Base-by-base conservation (phyloP, 768 basidiomycete species). In the Flagelloscypha sp. region DNA sequence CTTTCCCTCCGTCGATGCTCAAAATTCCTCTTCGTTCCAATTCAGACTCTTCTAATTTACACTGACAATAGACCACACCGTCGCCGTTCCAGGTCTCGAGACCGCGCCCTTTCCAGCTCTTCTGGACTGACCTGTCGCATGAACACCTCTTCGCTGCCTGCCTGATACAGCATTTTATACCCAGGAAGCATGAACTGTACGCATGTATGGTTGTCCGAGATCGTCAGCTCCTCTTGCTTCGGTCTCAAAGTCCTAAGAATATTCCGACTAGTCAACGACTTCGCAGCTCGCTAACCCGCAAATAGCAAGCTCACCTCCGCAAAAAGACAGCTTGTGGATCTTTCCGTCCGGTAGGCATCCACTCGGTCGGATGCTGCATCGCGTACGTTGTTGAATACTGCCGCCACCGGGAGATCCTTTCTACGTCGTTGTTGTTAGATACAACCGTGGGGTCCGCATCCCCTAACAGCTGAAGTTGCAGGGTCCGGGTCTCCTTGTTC, bases 351-450 rank as follows among this genome's bases (percentile, higher is more conserved):
- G 59, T 61, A 2, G 73, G 71, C 27, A 71, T 27, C 83, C 84
- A 84, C 47, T 86, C 84, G 9, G 82, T 85, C 5, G 77, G 73
- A 42, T 79, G 64, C 27, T 63, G 68, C 63, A 80, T 68, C 43
- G 82, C 76, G 48, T 78, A 89, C 24, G 78, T 77, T 48, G 77
- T 75, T 40, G 81, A 61, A 48, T 89, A 87, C 51, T 74, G 79
- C 32, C 74, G 59, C 85, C 86, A 88, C 35, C 84, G 75, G 28
- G 65, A 47, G 8, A 66, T 61, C 30, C 67, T 68, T 35, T 72
- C 72, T 16, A 68, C 68, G 41, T 72, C 66, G 4, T 28, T 22
- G 6, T 24, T 29, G 17, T 31, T 30, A 19, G 32, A 30, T 15
- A 43, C 58, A 30, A 74, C 64, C 46, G 81, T 86, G 18, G 82